Evolutionary conservation across 2,329 filamentous ascomycete species (phyloP).

Genomic region (Colletotrichum paranaense): DNA sequence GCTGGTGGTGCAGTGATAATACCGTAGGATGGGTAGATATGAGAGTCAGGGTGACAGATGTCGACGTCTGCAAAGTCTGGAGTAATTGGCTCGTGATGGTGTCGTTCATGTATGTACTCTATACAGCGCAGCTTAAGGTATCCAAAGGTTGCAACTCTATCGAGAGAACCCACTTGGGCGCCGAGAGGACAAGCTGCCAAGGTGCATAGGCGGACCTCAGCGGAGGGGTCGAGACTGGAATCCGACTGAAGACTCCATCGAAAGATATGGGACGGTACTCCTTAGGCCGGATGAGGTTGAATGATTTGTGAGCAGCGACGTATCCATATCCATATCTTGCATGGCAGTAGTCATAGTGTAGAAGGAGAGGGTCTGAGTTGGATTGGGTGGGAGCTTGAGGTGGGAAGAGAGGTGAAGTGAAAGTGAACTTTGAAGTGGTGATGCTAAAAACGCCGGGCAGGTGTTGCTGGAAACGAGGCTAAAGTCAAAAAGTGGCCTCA

Average conservation of each 20-base stretch:
- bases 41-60: too few species aligned
- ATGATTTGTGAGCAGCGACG: neutral
- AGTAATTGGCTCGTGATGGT: neutral
- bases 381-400: neutral
- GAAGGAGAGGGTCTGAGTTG: neutral
- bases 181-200: neutral
- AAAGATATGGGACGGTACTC: neutral
- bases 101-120: neutral
- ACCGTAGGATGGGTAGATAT: too few species aligned
- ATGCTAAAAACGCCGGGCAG: neutral
- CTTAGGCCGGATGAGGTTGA: neutral
- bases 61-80: neutral
- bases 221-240: neutral
- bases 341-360: too few species aligned
- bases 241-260: too few species aligned
- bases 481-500: constrained; percentile 31
- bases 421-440: neutral
- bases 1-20: neutral
- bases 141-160: neutral
- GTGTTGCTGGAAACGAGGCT: constrained; percentile 15
- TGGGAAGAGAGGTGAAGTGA: constrained; percentile 3
- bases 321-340: neutral
- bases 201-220: neutral
- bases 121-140: neutral
- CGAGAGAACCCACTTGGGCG: constrained; percentile 1